Evolutionary conservation across 306 rosid genomes (phyloP), one percentile per base, ranked within the genome.

Genomic region (Lathyrus tuberosus): DNA sequence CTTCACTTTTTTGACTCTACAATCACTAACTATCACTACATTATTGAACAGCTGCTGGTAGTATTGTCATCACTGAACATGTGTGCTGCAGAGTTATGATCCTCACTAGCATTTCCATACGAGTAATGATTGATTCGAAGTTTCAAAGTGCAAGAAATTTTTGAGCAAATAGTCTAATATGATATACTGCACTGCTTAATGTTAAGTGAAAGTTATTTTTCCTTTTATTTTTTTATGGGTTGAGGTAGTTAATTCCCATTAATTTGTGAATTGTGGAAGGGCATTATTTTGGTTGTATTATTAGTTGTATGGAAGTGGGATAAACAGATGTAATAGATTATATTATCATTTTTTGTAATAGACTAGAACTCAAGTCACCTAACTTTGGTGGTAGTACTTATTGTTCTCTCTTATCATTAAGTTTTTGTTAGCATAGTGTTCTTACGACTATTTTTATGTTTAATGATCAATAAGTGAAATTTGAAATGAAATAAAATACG

Each of bases 261-360:
- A 62, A 53, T 73, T 73, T 65, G 31, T 57, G 40, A 52, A 52
- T 67, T 75, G 59, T 67, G 71, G 63, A 69, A 76, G 6, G 70
- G 63, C 72, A 56, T 80, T 80, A 69, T 43, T 77, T 52, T 62
- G 41, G 62, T 46, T 65, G 71, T 74, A 53, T 62, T 74, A 53
- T 62, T 54, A 61, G 61, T 54, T 17, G 3, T 47, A 46, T 81
- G 76, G 67, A 77, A 67, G 64, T 81, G 67, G 72, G 58, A 65
- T 52, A 67, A 48, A 67, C 68, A 44, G 42, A 54, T 72, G 54
- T 24, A 46, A 24, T 8, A 42, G 71, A 71, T 57, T 49, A 8
- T 69, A 28, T 38, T 42, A 60, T 51, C 51, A 17, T 65, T 70
- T 78, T 31, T 75, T 74, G 76, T 77, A 33, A 15, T 67, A 51